A percentile compares a stretch with the other conserved stretches of the same genome.
Evolutionary conservation across 2,329 filamentous ascomycete genomes (phyloP).

Genomic region (Aspergillus awamori): DNA sequence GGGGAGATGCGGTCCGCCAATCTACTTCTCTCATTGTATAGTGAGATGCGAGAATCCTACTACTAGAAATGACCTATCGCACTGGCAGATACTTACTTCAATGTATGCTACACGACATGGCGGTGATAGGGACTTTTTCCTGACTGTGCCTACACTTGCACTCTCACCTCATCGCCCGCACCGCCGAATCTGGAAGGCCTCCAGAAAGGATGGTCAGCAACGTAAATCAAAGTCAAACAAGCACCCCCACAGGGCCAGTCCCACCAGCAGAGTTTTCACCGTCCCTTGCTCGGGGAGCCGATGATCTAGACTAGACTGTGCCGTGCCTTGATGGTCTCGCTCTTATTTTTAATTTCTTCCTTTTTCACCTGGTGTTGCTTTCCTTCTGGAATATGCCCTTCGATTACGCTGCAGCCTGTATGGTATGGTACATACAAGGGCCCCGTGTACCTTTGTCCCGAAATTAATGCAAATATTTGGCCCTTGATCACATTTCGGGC

Average conservation of each 20-base stretch:
- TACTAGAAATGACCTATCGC: background rate
- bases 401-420: constrained; percentile 7
- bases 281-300: constrained; percentile 21
- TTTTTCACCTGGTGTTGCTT: too few relatives aligned
- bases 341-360: constrained; percentile 4
- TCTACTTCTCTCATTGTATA: background rate
- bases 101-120: background rate
- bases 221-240: constrained; percentile 12
- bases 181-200: background rate
- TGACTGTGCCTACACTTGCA: background rate
- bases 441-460: background rate
- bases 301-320: constrained; percentile 16
- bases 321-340: constrained; percentile 12
- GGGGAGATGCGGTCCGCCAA: background rate
- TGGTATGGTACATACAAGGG: constrained; percentile 17
- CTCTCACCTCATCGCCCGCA: background rate
- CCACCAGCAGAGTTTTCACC: constrained; percentile 28
- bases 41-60: background rate
- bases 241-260: constrained; percentile 12
- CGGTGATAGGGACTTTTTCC: background rate
- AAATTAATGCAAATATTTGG: background rate
- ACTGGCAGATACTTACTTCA: background rate
- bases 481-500: background rate
- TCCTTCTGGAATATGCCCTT: constrained; percentile 2
- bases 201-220: constrained; percentile 6